These are phyloP conservation scores for Sugiyamaella sp. DNA, from an alignment of 1,139 yeast genomes.

Conservation along the genomic window DNA sequence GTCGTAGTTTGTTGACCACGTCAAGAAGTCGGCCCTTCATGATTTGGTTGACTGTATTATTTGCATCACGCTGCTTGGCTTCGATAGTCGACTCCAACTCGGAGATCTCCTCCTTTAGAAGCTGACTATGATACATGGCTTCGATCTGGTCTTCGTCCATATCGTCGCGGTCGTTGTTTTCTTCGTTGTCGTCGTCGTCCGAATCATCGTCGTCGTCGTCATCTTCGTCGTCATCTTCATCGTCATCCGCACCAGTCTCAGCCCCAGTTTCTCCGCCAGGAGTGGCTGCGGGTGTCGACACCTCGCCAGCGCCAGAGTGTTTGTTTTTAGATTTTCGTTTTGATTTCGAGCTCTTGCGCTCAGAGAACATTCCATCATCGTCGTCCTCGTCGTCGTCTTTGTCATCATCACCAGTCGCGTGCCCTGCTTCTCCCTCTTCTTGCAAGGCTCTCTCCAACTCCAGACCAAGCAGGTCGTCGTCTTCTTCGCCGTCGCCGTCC, in stretches of 20 bases:
- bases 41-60: slow-evolving; percentile 73
- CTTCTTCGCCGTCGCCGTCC: slow-evolving; percentile 37
- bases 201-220: slow-evolving; percentile 59
- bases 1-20: slow-evolving; percentile 74
- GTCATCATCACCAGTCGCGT: slow-evolving; percentile 41
- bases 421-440: slow-evolving; percentile 33
- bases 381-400: slow-evolving; percentile 34
- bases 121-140: slow-evolving; percentile 67
- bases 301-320: slow-evolving; percentile 32
- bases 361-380: slow-evolving; percentile 44
- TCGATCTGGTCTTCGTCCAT: slow-evolving; percentile 46
- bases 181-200: slow-evolving; percentile 57
- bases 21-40: slow-evolving; percentile 86
- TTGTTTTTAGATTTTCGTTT: slow-evolving; percentile 29
- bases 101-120: slow-evolving; percentile 79
- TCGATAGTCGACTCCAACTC: slow-evolving; percentile 82
- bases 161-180: slow-evolving; percentile 48
- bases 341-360: slow-evolving; percentile 33
- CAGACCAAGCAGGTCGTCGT: slow-evolving; percentile 33
- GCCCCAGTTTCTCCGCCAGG: slow-evolving; percentile 40
- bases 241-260: slow-evolving; percentile 46
- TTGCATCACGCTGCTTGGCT: slow-evolving; percentile 72
- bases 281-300: slow-evolving; percentile 36
- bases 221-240: slow-evolving; percentile 51
- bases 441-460: slow-evolving; percentile 33